phyloP scores from a whole-genome alignment of 2,329 filamentous ascomycete species.

The Colletotrichum truncatum region DNA sequence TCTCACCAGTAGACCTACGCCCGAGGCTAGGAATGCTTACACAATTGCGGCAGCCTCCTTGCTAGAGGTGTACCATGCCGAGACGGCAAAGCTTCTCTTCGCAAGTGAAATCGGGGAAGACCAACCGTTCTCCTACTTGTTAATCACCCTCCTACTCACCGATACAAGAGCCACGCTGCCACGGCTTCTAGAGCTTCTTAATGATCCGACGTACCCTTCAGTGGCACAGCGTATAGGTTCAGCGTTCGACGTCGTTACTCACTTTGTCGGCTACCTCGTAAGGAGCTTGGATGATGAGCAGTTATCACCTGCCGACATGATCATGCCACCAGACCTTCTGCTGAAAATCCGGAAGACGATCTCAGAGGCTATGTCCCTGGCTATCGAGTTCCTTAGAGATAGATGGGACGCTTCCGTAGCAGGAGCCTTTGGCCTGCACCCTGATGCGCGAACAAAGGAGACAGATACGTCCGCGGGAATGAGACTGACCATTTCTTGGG shows the following conservation, averaged over 20 bases:
- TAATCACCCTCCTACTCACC: slow-evolving; percentile 72
- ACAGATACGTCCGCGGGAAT: slow-evolving; percentile 55
- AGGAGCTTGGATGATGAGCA: slow-evolving; percentile 59
- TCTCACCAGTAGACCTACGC: slow-evolving; percentile 63
- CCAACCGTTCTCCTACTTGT: slow-evolving; percentile 68
- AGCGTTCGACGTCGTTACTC: slow-evolving; percentile 69
- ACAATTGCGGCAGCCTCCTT: slow-evolving; percentile 67
- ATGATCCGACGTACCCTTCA: slow-evolving; percentile 59
- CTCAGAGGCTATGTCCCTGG: slow-evolving; percentile 69
- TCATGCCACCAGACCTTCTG: slow-evolving; percentile 66
- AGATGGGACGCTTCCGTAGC: slow-evolving; percentile 75
- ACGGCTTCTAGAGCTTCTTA: slow-evolving; percentile 65
- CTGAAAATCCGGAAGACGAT: slow-evolving; percentile 69
- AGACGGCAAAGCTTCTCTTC: slow-evolving; percentile 62
- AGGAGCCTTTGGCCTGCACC: slow-evolving; percentile 69
- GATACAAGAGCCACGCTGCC: slow-evolving; percentile 73
- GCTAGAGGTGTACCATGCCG: slow-evolving; percentile 61
- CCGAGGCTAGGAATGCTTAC: slow-evolving; percentile 65
- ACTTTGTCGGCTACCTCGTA: slow-evolving; percentile 68
- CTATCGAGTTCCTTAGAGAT: slow-evolving; percentile 73
- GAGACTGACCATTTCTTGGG: slow-evolving; percentile 65
- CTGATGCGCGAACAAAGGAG: slow-evolving; percentile 57
- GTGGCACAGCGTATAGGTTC: slow-evolving; percentile 65
- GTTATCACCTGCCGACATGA: slow-evolving; percentile 43
- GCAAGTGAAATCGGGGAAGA: slow-evolving; percentile 49